Evolutionary conservation across 352 stramenopile genomes (phyloP).

Genomic region (Pythium dissimile): DNA sequence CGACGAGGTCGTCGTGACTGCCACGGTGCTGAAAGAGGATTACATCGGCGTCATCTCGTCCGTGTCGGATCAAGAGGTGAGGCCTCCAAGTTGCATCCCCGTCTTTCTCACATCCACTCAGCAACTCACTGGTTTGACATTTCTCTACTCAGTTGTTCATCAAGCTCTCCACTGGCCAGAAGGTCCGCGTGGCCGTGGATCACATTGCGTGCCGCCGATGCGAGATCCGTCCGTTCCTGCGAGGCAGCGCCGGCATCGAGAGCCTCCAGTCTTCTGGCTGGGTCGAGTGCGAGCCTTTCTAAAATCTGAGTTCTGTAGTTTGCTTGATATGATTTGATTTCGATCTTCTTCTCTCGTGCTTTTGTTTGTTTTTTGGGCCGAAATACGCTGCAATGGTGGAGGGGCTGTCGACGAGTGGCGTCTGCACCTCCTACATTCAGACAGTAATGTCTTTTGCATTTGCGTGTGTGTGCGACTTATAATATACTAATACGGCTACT

Average conservation of each 20-base stretch:
- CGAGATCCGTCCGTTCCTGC: slow-evolving; percentile 61
- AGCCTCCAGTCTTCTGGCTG: slow-evolving; percentile 54
- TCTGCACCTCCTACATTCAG: not conserved
- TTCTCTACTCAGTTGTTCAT: slow-evolving; percentile 44
- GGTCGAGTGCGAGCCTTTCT: slow-evolving; percentile 64
- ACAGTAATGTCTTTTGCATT: not conserved
- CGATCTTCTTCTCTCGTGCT: not conserved
- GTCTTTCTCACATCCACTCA: too few species aligned
- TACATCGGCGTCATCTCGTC: slow-evolving; percentile 80
- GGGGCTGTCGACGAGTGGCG: too few species aligned
- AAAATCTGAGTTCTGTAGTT: not conserved
- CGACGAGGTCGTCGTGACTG: slow-evolving; percentile 70
- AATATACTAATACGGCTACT: slow-evolving; percentile 3
- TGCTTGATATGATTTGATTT: not conserved
- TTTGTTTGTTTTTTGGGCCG: not conserved
- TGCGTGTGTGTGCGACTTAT: not conserved
- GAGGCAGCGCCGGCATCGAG: slow-evolving; percentile 37
- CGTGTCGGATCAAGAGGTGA: slow-evolving; percentile 62
- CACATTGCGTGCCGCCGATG: slow-evolving; percentile 37
- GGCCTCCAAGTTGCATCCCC: not conserved
- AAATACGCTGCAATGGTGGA: too few species aligned
- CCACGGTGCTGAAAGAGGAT: slow-evolving; percentile 58
- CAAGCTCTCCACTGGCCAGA: slow-evolving; percentile 57
- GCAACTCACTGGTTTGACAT: too few species aligned
- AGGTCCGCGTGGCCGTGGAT: slow-evolving; percentile 59